Percentiles rank a stretch among this genome's conserved stretches.
Conservation (phyloP, 2,329 filamentous ascomycete genomes). For the Iodosphaeria phyllophila region DNA sequence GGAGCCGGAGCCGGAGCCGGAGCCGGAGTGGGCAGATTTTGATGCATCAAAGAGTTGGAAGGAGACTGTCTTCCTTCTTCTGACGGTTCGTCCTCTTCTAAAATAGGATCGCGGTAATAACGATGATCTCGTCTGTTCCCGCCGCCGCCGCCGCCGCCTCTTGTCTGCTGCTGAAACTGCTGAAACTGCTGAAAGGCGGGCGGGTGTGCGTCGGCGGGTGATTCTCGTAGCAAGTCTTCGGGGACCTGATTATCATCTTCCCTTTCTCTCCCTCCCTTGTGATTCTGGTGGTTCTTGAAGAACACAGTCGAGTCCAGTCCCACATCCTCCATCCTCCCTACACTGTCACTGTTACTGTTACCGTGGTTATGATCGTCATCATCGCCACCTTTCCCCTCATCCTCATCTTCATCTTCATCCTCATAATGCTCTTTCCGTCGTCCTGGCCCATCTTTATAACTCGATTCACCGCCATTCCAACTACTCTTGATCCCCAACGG, state of each 20-base stretch:
- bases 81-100: constrained; percentile 17
- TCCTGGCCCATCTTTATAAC: constrained; percentile 16
- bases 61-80: constrained; percentile 12
- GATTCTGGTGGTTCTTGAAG: too few species aligned
- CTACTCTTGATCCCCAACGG: constrained; percentile 41
- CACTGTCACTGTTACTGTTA: constrained; percentile 16
- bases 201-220: constrained; percentile 30
- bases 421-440: too few species aligned
- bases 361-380: constrained; percentile 11
- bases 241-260: constrained; percentile 42
- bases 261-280: too few species aligned
- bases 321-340: constrained; percentile 67
- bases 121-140: constrained; percentile 28
- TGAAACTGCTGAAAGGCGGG: constrained; percentile 45
- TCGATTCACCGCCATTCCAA: constrained; percentile 39
- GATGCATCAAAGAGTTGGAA: too few species aligned
- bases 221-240: constrained; percentile 37
- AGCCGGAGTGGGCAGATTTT: too few species aligned
- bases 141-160: constrained; percentile 18
- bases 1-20: too few species aligned
- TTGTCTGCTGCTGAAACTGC: constrained; percentile 16
- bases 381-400: too few species aligned
- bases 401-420: constrained; percentile 22
- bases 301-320: constrained; percentile 53
- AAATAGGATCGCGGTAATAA: constrained; percentile 19